Percentiles rank a stretch among this genome's conserved stretches.
Conservation (phyloP, 495 filamentous ascomycete species). For the Aspergillus avenaceus region DNA sequence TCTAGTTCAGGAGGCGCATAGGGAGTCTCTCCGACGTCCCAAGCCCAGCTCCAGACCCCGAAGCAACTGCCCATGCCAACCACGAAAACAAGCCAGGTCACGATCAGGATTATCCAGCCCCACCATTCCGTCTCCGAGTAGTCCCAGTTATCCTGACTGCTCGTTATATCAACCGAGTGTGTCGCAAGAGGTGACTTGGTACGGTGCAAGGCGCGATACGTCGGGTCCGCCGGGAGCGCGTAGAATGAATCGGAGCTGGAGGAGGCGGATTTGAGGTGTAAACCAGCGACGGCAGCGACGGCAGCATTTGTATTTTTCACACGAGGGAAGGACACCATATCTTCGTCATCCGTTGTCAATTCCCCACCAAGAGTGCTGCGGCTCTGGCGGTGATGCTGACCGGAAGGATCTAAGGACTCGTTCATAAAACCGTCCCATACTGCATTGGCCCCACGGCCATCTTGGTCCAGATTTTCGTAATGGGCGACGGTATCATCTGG, state of each 20-base stretch:
- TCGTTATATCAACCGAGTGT: conserved; percentile 32
- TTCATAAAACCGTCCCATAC: conserved; percentile 24
- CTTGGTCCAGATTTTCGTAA: conserved; percentile 18
- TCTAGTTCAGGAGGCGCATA: conserved; percentile 90
- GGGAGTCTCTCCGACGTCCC: conserved; percentile 96
- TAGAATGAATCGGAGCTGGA: conserved; percentile 71
- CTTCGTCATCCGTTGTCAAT: conserved; percentile 77
- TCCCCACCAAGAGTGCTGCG: conserved; percentile 57
- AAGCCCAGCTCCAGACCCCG: conserved; percentile 99
- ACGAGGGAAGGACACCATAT: conserved; percentile 55
- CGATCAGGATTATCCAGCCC: conserved; percentile 87
- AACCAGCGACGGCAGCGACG: conserved; percentile 22
- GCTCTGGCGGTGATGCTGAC: conserved; percentile 22
- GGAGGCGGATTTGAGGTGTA: conserved; percentile 41
- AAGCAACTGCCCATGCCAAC: conserved; percentile 93
- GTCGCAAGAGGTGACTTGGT: conserved; percentile 60
- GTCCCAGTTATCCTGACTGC: conserved; percentile 59
- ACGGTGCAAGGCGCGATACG: conserved; percentile 39
- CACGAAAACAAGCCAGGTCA: conserved; percentile 93
- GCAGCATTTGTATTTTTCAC: conserved; percentile 22
- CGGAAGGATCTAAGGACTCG: conserved; percentile 15
- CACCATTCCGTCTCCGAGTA: conserved; percentile 93
- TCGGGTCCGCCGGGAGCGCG: conserved; percentile 33
- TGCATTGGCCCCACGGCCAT: conserved; percentile 4
- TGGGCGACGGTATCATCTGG: conserved; percentile 13